Conservation (phyloP, 495 filamentous ascomycete species). For the Lasiosphaeria ovina region DNA sequence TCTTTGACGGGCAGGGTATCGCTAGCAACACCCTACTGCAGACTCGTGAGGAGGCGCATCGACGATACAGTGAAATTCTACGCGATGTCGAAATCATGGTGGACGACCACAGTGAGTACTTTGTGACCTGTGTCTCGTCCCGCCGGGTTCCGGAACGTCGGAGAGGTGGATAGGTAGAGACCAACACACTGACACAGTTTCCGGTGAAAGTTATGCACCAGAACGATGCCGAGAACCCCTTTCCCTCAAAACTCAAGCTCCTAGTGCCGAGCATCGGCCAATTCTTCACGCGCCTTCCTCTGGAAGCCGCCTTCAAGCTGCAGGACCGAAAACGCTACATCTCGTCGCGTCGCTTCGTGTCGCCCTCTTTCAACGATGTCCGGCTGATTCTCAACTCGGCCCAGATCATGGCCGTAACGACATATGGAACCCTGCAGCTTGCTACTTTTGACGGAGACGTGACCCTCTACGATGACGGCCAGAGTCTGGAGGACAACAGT, state of each 20-base stretch:
- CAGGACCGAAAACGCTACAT: constrained; percentile 85
- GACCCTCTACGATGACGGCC: constrained; percentile 92
- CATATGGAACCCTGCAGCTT: constrained; percentile 66
- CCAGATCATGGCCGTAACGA: constrained; percentile 81
- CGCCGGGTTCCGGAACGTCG: no score
- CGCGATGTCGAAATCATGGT: constrained; percentile 89
- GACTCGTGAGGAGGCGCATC: constrained; percentile 65
- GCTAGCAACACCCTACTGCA: constrained; percentile 52
- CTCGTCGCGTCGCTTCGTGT: constrained; percentile 87
- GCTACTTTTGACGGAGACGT: constrained; percentile 98
- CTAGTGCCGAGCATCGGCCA: constrained; percentile 84
- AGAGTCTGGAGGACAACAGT: constrained; percentile 67
- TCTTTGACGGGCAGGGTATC: constrained; percentile 59
- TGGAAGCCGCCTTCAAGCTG: constrained; percentile 86
- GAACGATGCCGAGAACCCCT: constrained; percentile 50
- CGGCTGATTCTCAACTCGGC: constrained; percentile 91
- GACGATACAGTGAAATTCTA: constrained; percentile 93
- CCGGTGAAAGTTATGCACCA: constrained; percentile 65
- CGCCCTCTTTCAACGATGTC: constrained; percentile 97
- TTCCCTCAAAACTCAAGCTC: constrained; percentile 86
- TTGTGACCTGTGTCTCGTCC: background rate
- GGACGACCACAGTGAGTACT: constrained; percentile 77
- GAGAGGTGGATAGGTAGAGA: background rate
- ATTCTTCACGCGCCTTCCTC: constrained; percentile 84
- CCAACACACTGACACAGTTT: constrained; percentile 8